Evolutionary conservation across 1,139 yeast genomes (phyloP).

Genomic region (Candida pseudoviswanathii): DNA sequence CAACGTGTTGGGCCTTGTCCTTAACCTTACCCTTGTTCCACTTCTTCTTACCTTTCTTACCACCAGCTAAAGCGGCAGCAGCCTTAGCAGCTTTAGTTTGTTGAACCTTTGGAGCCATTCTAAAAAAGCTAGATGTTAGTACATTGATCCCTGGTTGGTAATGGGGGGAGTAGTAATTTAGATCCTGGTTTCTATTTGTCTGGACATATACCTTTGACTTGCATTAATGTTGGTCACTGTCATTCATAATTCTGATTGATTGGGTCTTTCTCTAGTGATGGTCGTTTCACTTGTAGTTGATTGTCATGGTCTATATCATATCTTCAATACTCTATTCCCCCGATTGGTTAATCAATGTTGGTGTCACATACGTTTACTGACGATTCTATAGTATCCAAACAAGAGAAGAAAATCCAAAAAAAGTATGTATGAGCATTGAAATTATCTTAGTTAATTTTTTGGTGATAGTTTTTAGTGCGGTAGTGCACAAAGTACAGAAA

Average conservation of each 20-base stretch:
- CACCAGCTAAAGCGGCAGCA: conserved; percentile 99
- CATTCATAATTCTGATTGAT: background rate
- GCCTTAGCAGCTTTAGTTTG: conserved; percentile 99
- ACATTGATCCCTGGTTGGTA: background rate
- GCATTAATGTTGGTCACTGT: no score
- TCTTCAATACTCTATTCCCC: background rate
- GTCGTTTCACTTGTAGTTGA: no score
- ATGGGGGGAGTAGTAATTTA: background rate
- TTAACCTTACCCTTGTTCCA: conserved; percentile 99
- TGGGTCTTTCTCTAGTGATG: background rate
- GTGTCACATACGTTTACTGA: conserved; percentile 15
- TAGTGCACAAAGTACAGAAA: conserved; percentile 3
- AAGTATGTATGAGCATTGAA: background rate
- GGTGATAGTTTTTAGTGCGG: conserved; percentile 7
- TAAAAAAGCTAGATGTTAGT: conserved; percentile 36
- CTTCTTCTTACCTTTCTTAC: conserved; percentile 99
- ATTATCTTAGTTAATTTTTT: conserved; percentile 1
- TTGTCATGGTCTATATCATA: background rate
- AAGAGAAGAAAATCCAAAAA: conserved; percentile 12
- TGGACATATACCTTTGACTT: no score
- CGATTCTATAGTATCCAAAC: conserved; percentile 18
- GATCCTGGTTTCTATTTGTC: no score
- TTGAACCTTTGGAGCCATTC: conserved; percentile 99
- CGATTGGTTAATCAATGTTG: background rate
- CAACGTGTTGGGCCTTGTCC: conserved; percentile 99